A percentile compares a stretch with the other conserved stretches of the same genome.
These are phyloP conservation scores for Eutrema heterophyllum DNA, from an alignment of 345 rosid genomes.

Conservation along the genomic window DNA sequence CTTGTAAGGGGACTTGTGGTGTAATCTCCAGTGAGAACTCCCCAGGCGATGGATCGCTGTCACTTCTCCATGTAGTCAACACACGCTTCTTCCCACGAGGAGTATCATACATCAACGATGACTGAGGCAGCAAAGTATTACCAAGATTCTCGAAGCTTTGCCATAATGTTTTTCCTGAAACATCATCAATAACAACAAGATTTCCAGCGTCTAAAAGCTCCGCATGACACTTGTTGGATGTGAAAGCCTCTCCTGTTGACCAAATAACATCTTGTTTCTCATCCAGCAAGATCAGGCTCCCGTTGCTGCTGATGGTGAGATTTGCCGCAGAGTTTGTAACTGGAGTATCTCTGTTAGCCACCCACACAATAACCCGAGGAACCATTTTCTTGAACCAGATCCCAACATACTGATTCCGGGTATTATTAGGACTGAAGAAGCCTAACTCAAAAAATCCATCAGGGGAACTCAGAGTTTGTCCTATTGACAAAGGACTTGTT, in stretches of 20 bases:
- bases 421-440: conserved; percentile 30
- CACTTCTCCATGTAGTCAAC: conserved; percentile 27
- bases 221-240: conserved; percentile 12
- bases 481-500: conserved; percentile 22
- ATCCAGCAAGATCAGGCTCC: conserved; percentile 18
- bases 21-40: conserved; percentile 23
- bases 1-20: conserved; percentile 25
- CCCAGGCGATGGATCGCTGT: conserved; percentile 25
- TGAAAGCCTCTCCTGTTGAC: conserved; percentile 10
- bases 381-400: conserved; percentile 47
- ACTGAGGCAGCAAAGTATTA: conserved; percentile 27
- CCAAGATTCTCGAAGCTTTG: conserved; percentile 29
- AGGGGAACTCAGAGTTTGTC: conserved; percentile 27
- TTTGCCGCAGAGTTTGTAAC: conserved; percentile 13
- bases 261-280: conserved; percentile 18
- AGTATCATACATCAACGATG: conserved; percentile 25
- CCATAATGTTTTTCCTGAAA: conserved; percentile 10
- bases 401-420: conserved; percentile 36
- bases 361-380: conserved; percentile 36
- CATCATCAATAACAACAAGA: conserved; percentile 21
- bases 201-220: conserved; percentile 30
- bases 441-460: conserved; percentile 32
- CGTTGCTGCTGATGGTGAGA: conserved; percentile 21
- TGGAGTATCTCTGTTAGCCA: conserved; percentile 25
- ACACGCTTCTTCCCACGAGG: conserved; percentile 11